Conservation (phyloP, 2,329 filamentous ascomycete genomes). For the Parascedosporium putredinis region DNA sequence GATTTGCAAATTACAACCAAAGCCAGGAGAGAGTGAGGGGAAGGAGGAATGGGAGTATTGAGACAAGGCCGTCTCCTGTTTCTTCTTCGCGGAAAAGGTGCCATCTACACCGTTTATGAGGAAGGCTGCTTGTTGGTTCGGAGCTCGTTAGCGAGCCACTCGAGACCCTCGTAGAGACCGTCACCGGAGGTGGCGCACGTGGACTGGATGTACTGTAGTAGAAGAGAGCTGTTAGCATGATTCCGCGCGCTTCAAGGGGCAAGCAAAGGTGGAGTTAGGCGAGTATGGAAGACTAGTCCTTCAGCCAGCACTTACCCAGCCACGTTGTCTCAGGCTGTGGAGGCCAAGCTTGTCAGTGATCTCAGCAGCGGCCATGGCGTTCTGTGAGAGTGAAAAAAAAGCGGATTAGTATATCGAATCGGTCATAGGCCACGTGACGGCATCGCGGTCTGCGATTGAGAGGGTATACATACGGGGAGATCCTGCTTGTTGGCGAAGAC, state of each 20-base stretch:
- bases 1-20: slow-evolving; percentile 50
- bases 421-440: too few species aligned
- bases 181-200: slow-evolving; percentile 98
- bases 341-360: slow-evolving; percentile 99
- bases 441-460: neutral
- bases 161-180: slow-evolving; percentile 98
- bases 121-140: slow-evolving; percentile 49
- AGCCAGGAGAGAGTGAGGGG: slow-evolving; percentile 24
- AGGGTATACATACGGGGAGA: slow-evolving; percentile 64
- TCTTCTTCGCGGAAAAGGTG: slow-evolving; percentile 11
- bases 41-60: slow-evolving; percentile 5
- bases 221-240: slow-evolving; percentile 11
- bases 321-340: slow-evolving; percentile 95
- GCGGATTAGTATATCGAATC: too few species aligned
- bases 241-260: too few species aligned
- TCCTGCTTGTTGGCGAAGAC: slow-evolving; percentile 99
- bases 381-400: too few species aligned
- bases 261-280: too few species aligned
- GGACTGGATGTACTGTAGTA: slow-evolving; percentile 86
- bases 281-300: neutral
- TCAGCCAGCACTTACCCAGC: slow-evolving; percentile 66
- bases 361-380: slow-evolving; percentile 99
- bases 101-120: slow-evolving; percentile 3
- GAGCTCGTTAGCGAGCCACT: slow-evolving; percentile 78
- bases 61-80: slow-evolving; percentile 10